phyloP scores from a whole-genome alignment of 1,284 basidiomycete species.

The Crucibulum cyathiforme region DNA sequence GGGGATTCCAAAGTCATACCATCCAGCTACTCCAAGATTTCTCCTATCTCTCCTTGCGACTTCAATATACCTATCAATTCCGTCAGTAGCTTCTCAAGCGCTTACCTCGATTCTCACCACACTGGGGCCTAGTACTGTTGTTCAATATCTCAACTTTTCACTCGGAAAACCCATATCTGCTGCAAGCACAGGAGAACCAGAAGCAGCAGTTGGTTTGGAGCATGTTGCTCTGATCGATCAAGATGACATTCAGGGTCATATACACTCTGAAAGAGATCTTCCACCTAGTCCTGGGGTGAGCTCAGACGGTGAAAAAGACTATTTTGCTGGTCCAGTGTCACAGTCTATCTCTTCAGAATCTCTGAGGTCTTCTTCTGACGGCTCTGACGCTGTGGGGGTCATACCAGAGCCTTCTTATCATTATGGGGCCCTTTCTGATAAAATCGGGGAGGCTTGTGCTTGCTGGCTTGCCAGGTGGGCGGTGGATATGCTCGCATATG shows the following conservation, averaged over 20 bases:
- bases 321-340: background rate
- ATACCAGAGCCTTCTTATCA: slow-evolving; percentile 50
- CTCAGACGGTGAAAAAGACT: too few species aligned
- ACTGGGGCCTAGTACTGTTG: slow-evolving; percentile 80
- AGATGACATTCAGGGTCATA: slow-evolving; percentile 19
- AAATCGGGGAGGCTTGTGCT: slow-evolving; percentile 88
- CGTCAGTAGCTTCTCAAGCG: slow-evolving; percentile 77
- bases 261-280: too few species aligned
- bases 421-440: slow-evolving; percentile 86
- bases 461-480: slow-evolving; percentile 93
- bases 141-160: slow-evolving; percentile 85
- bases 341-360: slow-evolving; percentile 8
- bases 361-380: slow-evolving; percentile 24
- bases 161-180: slow-evolving; percentile 73
- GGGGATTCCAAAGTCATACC: slow-evolving; percentile 56
- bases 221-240: slow-evolving; percentile 62
- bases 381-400: slow-evolving; percentile 10
- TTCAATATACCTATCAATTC: slow-evolving; percentile 85
- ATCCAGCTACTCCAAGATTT: slow-evolving; percentile 82
- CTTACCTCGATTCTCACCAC: slow-evolving; percentile 76
- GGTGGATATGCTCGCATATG: slow-evolving; percentile 74
- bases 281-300: too few species aligned
- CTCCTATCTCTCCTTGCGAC: slow-evolving; percentile 88
- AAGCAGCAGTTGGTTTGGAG: slow-evolving; percentile 74
- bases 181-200: slow-evolving; percentile 52